Percentiles rank a stretch among this genome's conserved stretches.
phyloP scores from a whole-genome alignment of 83 land plant genomes.

The Picea mariana region DNA sequence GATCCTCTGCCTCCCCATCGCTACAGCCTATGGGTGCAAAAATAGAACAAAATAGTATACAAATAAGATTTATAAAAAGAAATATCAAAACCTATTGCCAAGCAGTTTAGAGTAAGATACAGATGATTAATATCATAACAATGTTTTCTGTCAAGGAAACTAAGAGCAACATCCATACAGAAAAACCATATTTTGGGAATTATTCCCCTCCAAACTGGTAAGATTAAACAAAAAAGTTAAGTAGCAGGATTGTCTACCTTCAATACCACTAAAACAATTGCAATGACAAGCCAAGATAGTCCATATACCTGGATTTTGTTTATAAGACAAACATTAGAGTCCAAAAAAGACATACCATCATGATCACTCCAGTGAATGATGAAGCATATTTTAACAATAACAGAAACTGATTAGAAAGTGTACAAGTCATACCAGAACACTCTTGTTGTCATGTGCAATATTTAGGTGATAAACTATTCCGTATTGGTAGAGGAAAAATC shows the following conservation, averaged over 20 bases:
- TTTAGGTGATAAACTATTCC: conserved; percentile 85
- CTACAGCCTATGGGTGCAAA: conserved; percentile 52
- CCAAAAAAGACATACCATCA: background rate
- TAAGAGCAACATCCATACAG: background rate
- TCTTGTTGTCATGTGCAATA: conserved; percentile 56
- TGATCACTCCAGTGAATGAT: background rate
- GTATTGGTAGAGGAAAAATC: conserved; percentile 81
- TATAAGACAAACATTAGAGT: background rate
- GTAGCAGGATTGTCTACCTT: conserved; percentile 47
- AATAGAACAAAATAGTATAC: background rate
- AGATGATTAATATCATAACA: background rate
- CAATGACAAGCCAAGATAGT: conserved; percentile 78
- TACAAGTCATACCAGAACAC: conserved; percentile 41
- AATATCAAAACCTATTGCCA: background rate
- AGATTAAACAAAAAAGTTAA: background rate
- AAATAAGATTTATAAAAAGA: background rate
- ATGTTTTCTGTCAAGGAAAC: too few relatives aligned
- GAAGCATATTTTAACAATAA: too few relatives aligned
- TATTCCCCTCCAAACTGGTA: background rate
- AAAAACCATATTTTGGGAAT: background rate
- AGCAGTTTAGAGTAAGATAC: background rate
- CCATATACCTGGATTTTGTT: conserved; percentile 58
- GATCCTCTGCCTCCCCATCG: conserved; percentile 78
- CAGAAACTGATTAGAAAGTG: background rate
- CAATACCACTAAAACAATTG: conserved; percentile 46